These are phyloP conservation scores for Fusarium chlamydosporum DNA, from an alignment of 2,329 filamentous ascomycete species.

Conservation along the genomic window DNA sequence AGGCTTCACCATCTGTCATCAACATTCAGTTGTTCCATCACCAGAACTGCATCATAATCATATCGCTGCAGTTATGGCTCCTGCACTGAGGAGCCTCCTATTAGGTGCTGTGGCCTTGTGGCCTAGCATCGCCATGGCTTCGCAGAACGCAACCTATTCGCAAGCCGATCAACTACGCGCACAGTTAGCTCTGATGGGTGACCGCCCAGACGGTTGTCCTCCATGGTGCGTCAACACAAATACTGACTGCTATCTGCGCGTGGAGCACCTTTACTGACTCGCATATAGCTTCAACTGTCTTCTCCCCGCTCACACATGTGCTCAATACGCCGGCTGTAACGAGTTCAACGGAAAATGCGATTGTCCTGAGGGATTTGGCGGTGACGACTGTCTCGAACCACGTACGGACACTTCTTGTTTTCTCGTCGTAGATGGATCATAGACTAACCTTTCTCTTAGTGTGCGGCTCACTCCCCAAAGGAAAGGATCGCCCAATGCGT, in stretches of 20 bases:
- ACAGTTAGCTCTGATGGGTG: conserved; percentile 78
- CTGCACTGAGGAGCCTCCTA: conserved; percentile 57
- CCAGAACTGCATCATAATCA: conserved; percentile 39
- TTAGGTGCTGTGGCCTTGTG: conserved; percentile 59
- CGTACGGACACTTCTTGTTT: conserved; percentile 60
- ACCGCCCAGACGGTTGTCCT: conserved; percentile 82
- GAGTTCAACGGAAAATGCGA: conserved; percentile 91
- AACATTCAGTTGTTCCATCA: conserved; percentile 31
- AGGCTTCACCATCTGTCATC: conserved; percentile 31
- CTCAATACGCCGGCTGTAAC: conserved; percentile 91
- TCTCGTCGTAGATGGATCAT: background rate
- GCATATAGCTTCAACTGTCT: conserved; percentile 92
- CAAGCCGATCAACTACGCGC: conserved; percentile 72
- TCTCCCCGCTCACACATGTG: conserved; percentile 89
- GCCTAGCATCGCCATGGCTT: conserved; percentile 58
- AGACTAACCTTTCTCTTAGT: conserved; percentile 60
- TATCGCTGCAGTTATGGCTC: conserved; percentile 58
- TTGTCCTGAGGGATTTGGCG: conserved; percentile 92
- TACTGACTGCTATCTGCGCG: background rate
- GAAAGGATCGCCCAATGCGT: conserved; percentile 82
- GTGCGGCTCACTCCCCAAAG: conserved; percentile 88
- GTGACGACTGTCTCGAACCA: conserved; percentile 91
- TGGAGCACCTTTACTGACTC: conserved; percentile 25
- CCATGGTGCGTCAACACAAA: conserved; percentile 70
- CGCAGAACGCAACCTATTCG: conserved; percentile 70